These are phyloP conservation scores for Mortierella sp. DNA, from an alignment of 371 early-diverging fungal species.

Conservation along the genomic window DNA sequence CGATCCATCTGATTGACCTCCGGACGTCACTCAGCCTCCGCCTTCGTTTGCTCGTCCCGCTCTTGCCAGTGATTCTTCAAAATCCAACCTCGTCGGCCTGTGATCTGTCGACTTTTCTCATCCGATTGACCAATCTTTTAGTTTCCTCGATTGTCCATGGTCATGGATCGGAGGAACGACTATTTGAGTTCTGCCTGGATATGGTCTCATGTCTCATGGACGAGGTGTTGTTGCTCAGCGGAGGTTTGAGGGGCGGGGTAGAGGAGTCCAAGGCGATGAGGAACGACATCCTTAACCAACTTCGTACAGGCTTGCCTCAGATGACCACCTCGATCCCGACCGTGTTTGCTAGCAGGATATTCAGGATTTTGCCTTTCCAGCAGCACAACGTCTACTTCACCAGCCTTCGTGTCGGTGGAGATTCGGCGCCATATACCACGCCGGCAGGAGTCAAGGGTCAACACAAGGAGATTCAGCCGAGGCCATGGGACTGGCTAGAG, in stretches of 20 bases:
- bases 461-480: slow-evolving; percentile 64
- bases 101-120: slow-evolving; percentile 57
- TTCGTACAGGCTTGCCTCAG: slow-evolving; percentile 46
- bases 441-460: slow-evolving; percentile 43
- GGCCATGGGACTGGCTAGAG: slow-evolving; percentile 78
- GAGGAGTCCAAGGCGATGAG: slow-evolving; percentile 40
- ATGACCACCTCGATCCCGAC: slow-evolving; percentile 65
- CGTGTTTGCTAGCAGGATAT: slow-evolving; percentile 69
- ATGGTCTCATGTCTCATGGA: slow-evolving; percentile 73
- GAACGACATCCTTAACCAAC: slow-evolving; percentile 49
- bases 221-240: slow-evolving; percentile 46
- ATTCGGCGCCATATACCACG: slow-evolving; percentile 27
- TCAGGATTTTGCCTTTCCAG: slow-evolving; percentile 72
- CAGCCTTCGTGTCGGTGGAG: slow-evolving; percentile 53
- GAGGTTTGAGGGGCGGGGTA: slow-evolving; percentile 20
- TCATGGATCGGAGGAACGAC: slow-evolving; percentile 72
- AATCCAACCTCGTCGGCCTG: slow-evolving; percentile 66
- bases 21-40: slow-evolving; percentile 59
- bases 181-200: slow-evolving; percentile 74
- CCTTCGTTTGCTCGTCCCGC: slow-evolving; percentile 68
- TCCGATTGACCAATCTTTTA: slow-evolving; percentile 49
- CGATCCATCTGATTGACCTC: slow-evolving; percentile 39
- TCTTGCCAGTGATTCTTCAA: slow-evolving; percentile 71
- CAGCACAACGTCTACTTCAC: slow-evolving; percentile 72
- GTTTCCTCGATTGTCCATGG: slow-evolving; percentile 73